Percentiles rank a stretch among this genome's conserved stretches.
These are phyloP conservation scores for Carex pumila DNA, from an alignment of 176 grass and related monocot species.

Conservation along the genomic window DNA sequence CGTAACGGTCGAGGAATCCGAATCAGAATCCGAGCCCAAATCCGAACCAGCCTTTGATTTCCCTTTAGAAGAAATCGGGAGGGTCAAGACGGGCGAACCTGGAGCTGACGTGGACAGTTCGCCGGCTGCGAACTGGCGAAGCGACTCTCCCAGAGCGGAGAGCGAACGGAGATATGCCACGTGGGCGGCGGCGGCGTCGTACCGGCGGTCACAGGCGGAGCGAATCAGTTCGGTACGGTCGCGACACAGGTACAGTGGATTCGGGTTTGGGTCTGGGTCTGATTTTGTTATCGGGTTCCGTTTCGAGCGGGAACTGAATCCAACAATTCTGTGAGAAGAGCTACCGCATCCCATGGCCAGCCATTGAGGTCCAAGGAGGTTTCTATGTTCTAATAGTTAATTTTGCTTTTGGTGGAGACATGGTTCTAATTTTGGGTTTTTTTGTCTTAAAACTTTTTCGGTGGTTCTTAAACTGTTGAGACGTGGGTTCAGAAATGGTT, in stretches of 20 bases:
- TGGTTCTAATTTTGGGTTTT: background rate
- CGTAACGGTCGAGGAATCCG: conserved; percentile 54
- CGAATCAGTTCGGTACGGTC: conserved; percentile 59
- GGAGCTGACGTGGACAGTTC: conserved; percentile 40
- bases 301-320: conserved; percentile 3
- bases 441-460: background rate
- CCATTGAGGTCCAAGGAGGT: conserved; percentile 21
- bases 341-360: conserved; percentile 58
- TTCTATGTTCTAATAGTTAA: background rate
- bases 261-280: conserved; percentile 12
- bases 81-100: conserved; percentile 59
- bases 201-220: conserved; percentile 39
- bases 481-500: conserved; percentile 11
- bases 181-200: conserved; percentile 60
- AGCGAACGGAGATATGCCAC: conserved; percentile 69
- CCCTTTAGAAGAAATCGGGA: conserved; percentile 49
- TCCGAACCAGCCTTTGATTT: conserved; percentile 17
- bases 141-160: conserved; percentile 44
- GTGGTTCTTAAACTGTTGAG: background rate
- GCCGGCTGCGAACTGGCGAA: conserved; percentile 47
- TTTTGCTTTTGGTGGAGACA: background rate
- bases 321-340: conserved; percentile 23
- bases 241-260: conserved; percentile 46
- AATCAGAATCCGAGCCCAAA: conserved; percentile 24
- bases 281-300: background rate